Base-by-base conservation (phyloP, 768 basidiomycete species). In the Naematelia aurantialba region DNA sequence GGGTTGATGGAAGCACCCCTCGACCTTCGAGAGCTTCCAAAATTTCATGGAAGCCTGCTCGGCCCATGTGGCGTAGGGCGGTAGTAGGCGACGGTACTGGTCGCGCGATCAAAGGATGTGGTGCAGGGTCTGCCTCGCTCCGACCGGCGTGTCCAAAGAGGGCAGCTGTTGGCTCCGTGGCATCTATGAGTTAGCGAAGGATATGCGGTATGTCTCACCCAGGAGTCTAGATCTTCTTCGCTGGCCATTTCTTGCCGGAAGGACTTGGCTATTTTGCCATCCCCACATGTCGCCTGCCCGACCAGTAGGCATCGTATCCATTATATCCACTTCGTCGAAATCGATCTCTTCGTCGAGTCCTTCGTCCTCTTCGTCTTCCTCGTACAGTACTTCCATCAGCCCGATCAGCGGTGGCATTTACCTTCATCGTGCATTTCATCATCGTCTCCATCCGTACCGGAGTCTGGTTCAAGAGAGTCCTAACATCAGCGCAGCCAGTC, bases 291-390 rank as follows among this genome's bases (percentile, higher is more conserved):
- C 24, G 3, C 19, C 11, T 24, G 21, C 46, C 24, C 14, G 25
- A 45, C 49, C 21, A 39, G 8, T 39, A 17, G 34, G 34, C 34
- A 39, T 39, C 8, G 34, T 8, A 22, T 69, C 56, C 11, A 66
- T 65, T 17, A 71, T 77, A 14, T 71, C 67, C n/a, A 74, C 78
- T 0, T 77, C 78, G 1, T n/a, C 31, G 30, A 48, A 2, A 31
- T 12, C 8, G 27, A 50, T 54, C 31, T 58, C 46, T 45, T 59
- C 44, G 26, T 31, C 60, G 12, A 25, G 29, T 27, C 58, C 84
- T 83, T 84, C 66, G 83, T 81, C 78, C 80, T 83, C 51, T 19
- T 24, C 58, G 65, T 81, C 81, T n/a, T n/a, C n/a, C n/a, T n/a
- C n/a, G n/a, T n/a, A n/a, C n/a, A n/a, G n/a, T 3, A 13, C 49